Evolutionary conservation across 208 protist genomes (phyloP).

Genomic region (Phytomonas sp.): DNA sequence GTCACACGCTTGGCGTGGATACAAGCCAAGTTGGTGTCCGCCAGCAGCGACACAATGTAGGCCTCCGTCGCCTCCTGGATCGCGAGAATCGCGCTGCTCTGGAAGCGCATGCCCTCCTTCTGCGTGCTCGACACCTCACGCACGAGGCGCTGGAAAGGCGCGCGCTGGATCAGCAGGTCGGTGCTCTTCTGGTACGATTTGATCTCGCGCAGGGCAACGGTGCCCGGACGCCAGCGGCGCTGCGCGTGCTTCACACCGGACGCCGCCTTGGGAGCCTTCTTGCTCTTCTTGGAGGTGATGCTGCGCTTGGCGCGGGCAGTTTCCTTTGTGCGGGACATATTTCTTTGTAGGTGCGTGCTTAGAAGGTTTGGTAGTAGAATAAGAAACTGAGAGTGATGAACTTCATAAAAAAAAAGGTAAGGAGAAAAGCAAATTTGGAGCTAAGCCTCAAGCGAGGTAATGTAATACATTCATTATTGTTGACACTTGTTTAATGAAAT

Average conservation of each 20-base stretch:
- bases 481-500: neutral
- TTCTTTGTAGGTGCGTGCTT: conserved; percentile 2
- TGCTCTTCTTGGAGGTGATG: conserved; percentile 95
- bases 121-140: conserved; percentile 70
- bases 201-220: conserved; percentile 97
- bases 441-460: neutral
- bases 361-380: neutral
- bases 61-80: conserved; percentile 89
- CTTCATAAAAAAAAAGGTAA: conserved; percentile 8
- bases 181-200: conserved; percentile 80
- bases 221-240: conserved; percentile 94
- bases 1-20: conserved; percentile 86
- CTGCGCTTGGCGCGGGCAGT: conserved; percentile 95
- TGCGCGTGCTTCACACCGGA: conserved; percentile 97
- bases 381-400: neutral
- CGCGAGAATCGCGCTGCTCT: conserved; percentile 70
- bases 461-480: neutral
- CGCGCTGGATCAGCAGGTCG: conserved; percentile 84
- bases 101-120: conserved; percentile 82
- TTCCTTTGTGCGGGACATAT: conserved; percentile 97
- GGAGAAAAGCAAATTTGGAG: conserved; percentile 4
- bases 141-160: conserved; percentile 86
- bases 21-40: conserved; percentile 88
- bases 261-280: conserved; percentile 93
- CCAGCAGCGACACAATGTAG: conserved; percentile 89